Evolutionary conservation across 1,139 yeast genomes (phyloP).

Genomic region (Pichia sp.): DNA sequence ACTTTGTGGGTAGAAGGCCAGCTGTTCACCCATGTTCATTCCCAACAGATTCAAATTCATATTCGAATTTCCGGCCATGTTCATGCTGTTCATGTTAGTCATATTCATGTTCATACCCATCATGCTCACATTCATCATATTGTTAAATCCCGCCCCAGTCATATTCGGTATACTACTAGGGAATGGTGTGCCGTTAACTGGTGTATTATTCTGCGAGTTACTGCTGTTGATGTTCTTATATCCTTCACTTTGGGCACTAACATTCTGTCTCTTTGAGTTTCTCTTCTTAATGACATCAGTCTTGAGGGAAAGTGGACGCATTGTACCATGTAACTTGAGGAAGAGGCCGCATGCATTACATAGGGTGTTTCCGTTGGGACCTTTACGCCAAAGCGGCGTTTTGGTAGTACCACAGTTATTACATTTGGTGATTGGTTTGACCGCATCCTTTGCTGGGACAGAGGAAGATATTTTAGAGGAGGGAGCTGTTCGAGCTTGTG

Average conservation of each 20-base stretch:
- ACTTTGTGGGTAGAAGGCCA: no score
- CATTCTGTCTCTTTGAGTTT: conserved; percentile 33
- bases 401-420: conserved; percentile 48
- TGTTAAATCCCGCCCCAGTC: no score
- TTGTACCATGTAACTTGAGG: conserved; percentile 50
- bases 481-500: conserved; percentile 13
- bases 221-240: conserved; percentile 9
- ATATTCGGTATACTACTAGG: no score
- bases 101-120: no score
- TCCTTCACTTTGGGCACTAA: conserved; percentile 15
- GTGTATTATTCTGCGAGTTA: no score
- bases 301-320: conserved; percentile 48
- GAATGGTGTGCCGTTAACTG: no score
- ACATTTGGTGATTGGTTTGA: conserved; percentile 30
- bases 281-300: conserved; percentile 54
- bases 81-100: no score
- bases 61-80: no score
- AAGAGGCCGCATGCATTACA: conserved; percentile 59
- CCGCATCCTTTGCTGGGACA: conserved; percentile 14
- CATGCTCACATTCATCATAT: no score
- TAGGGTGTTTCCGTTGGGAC: conserved; percentile 47
- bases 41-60: no score
- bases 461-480: conserved; percentile 14
- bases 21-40: no score
- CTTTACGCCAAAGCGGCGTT: conserved; percentile 56